Conservation (phyloP, 2,329 filamentous ascomycete genomes). For the Arthrobotrys sinensis region DNA sequence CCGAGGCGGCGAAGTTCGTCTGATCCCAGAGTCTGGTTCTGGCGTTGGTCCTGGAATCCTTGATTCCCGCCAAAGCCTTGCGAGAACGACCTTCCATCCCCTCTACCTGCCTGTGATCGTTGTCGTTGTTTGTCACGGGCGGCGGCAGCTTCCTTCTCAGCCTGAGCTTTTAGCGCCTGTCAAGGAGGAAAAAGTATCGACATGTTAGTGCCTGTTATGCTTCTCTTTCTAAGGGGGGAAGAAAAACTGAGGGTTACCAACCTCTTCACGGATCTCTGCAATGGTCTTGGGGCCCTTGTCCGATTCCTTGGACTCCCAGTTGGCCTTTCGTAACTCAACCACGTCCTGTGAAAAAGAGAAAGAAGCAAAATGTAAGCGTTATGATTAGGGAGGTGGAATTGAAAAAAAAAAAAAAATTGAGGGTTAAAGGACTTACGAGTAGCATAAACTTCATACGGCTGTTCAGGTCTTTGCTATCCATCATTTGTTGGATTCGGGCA, state of each 20-base stretch:
- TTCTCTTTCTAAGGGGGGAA: neutral
- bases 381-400: neutral
- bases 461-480: constrained; percentile 83
- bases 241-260: constrained; percentile 65
- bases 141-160: constrained; percentile 78
- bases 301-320: constrained; percentile 88
- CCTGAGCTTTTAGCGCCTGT: constrained; percentile 80
- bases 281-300: constrained; percentile 98
- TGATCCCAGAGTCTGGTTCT: constrained; percentile 86
- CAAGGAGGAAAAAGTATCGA: neutral
- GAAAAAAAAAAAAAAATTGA: neutral
- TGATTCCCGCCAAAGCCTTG: constrained; percentile 77
- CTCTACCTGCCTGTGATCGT: constrained; percentile 81
- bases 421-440: constrained; percentile 71
- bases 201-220: no score
- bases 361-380: neutral
- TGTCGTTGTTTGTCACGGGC: constrained; percentile 77
- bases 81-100: constrained; percentile 88
- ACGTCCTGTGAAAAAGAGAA: constrained; percentile 75
- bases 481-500: constrained; percentile 84
- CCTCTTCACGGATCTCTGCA: constrained; percentile 87
- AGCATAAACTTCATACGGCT: constrained; percentile 97
- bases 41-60: constrained; percentile 75
- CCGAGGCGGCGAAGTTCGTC: constrained; percentile 89
- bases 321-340: constrained; percentile 81